A percentile compares a stretch with the other conserved stretches of the same genome.
Conservation (phyloP, 176 grass and related monocot species). For the Oropetium thomaeum region DNA sequence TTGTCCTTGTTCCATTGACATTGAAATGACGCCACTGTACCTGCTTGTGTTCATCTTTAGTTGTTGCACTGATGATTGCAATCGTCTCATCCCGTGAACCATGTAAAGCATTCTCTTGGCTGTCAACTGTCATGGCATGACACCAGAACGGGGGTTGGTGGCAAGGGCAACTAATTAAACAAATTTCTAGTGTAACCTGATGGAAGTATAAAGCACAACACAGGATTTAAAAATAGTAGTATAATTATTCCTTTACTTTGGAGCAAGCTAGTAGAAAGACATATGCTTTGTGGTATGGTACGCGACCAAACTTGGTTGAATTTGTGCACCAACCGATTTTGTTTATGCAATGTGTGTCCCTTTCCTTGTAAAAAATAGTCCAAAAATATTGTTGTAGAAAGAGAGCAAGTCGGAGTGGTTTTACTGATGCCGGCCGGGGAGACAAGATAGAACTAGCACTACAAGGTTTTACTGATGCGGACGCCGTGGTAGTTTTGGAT, state of each 20-base stretch:
- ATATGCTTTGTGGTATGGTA: slow-evolving; percentile 13
- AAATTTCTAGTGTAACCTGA: slow-evolving; percentile 10
- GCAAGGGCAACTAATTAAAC: slow-evolving; percentile 17
- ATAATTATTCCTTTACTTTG: background rate
- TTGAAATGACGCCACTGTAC: background rate
- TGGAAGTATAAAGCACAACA: slow-evolving; percentile 1
- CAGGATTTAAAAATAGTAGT: background rate
- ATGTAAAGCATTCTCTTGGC: background rate
- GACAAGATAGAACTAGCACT: background rate
- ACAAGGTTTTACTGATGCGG: too few species aligned
- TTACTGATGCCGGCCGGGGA: background rate
- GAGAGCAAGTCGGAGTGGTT: background rate
- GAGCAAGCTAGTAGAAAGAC: slow-evolving; percentile 4
- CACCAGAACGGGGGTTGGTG: background rate
- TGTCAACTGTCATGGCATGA: slow-evolving; percentile 11
- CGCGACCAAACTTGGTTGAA: slow-evolving; percentile 26
- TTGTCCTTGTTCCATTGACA: slow-evolving; percentile 5
- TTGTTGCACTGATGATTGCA: slow-evolving; percentile 27
- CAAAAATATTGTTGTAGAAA: background rate
- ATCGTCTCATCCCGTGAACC: slow-evolving; percentile 22
- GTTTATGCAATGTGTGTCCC: background rate
- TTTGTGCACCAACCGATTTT: background rate
- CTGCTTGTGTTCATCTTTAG: slow-evolving; percentile 20
- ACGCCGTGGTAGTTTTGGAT: background rate
- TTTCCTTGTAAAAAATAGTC: background rate